phyloP scores from a whole-genome alignment of 495 filamentous ascomycete species.

The Letharia columbiana region DNA sequence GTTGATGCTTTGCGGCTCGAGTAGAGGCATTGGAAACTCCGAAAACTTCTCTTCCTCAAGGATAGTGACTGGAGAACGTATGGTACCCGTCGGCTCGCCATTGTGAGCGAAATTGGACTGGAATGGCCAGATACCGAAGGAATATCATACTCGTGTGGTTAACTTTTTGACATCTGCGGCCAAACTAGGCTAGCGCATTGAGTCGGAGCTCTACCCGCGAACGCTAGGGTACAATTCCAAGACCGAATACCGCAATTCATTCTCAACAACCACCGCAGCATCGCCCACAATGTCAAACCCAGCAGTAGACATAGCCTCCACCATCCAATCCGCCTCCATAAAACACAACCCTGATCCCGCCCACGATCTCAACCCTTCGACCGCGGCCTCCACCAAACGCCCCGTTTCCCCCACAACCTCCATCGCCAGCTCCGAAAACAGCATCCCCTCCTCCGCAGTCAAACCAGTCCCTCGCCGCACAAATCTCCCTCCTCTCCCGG shows the following conservation, averaged over 20 bases:
- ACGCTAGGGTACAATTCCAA: no score
- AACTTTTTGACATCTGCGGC: neutral
- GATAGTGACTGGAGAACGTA: neutral
- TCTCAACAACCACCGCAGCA: neutral
- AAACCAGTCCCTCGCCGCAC: constrained; percentile 43
- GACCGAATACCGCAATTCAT: no score
- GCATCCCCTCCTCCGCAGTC: constrained; percentile 50
- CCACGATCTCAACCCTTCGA: constrained; percentile 76
- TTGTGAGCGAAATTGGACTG: neutral
- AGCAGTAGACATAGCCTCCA: constrained; percentile 58
- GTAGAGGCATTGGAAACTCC: constrained; percentile 11
- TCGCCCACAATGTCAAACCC: constrained; percentile 30
- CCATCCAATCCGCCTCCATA: constrained; percentile 72
- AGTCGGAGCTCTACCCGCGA: neutral
- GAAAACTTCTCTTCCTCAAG: neutral
- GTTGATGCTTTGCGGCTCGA: constrained; percentile 21
- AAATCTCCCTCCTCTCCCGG: constrained; percentile 75
- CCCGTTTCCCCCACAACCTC: constrained; percentile 28
- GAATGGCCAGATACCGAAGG: neutral
- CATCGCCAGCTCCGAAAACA: constrained; percentile 36
- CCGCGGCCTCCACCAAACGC: constrained; percentile 53
- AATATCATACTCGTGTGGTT: neutral
- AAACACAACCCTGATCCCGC: constrained; percentile 54
- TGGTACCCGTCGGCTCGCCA: constrained; percentile 10
- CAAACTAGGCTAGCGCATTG: neutral